A percentile compares a stretch with the other conserved stretches of the same genome.
These are phyloP conservation scores for Aspergillus avenaceus DNA, from an alignment of 495 filamentous ascomycete genomes.

Conservation along the genomic window DNA sequence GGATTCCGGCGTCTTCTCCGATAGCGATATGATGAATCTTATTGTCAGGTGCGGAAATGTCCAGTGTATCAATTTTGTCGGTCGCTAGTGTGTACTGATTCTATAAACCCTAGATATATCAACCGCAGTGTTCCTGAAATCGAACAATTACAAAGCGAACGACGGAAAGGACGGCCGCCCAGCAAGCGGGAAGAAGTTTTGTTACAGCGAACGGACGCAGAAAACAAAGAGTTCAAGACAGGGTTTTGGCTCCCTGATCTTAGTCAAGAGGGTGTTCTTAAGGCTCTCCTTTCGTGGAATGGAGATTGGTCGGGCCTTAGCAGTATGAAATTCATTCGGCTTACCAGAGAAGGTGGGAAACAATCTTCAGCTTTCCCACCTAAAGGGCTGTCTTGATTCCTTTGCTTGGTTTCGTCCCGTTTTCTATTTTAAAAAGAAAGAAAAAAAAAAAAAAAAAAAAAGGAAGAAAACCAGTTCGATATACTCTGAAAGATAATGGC, in stretches of 20 bases:
- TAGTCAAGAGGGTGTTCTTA: conserved; percentile 47
- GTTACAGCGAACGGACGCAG: conserved; percentile 60
- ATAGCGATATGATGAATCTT: conserved; percentile 55
- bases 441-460: no score
- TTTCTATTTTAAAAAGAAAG: no score
- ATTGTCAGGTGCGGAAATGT: conserved; percentile 53
- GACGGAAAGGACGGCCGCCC: conserved; percentile 77
- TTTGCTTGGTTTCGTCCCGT: conserved; percentile 7
- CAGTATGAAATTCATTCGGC: conserved; percentile 57
- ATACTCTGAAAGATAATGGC: not conserved
- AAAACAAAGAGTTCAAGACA: conserved; percentile 75
- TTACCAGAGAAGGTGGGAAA: conserved; percentile 53
- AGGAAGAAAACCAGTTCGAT: no score
- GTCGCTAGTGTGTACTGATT: not conserved
- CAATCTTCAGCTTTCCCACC: conserved; percentile 65
- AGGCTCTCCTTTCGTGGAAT: conserved; percentile 54
- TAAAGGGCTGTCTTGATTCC: conserved; percentile 49
- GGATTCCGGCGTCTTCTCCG: conserved; percentile 48
- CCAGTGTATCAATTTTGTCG: no score
- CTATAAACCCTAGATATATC: conserved; percentile 55
- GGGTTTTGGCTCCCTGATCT: conserved; percentile 78
- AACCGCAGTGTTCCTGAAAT: conserved; percentile 74
- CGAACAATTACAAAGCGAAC: conserved; percentile 63
- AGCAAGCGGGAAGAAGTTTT: conserved; percentile 73
- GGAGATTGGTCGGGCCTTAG: conserved; percentile 58